phyloP scores from a whole-genome alignment of 805 yeast species.

The Candida qinlingensis region DNA sequence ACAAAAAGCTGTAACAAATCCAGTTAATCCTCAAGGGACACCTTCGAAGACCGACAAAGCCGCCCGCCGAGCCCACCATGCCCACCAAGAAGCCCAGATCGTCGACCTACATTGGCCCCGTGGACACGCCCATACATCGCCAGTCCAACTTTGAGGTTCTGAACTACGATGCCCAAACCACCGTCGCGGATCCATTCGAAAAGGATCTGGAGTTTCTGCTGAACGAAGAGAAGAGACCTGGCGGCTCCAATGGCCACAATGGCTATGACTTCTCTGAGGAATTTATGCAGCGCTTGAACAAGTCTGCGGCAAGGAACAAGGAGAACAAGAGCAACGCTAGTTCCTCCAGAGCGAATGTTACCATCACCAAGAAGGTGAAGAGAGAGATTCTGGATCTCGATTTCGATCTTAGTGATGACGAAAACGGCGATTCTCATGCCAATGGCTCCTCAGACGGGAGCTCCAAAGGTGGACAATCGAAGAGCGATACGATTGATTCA shows the following conservation, averaged over 20 bases:
- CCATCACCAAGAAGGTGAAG: conserved; percentile 8
- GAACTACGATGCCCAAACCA: conserved; percentile 17
- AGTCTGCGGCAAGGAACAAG: too few species aligned
- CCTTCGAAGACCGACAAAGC: too few species aligned
- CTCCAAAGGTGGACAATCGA: background rate
- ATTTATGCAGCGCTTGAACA: too few species aligned
- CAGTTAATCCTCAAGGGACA: too few species aligned
- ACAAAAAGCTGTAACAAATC: too few species aligned
- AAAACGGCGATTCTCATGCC: conserved; percentile 4
- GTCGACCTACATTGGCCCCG: background rate
- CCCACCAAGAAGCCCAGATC: background rate
- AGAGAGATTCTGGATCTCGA: conserved; percentile 19
- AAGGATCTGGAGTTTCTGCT: conserved; percentile 5
- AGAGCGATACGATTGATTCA: background rate
- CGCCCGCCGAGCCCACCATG: background rate
- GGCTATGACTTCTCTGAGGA: too few species aligned
- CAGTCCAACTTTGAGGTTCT: background rate
- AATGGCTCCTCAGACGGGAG: background rate
- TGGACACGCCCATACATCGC: background rate
- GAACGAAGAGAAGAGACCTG: background rate
- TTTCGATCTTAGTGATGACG: conserved; percentile 13
- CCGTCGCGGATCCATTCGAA: conserved; percentile 15
- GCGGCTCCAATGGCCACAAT: too few species aligned
- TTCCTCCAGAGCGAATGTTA: background rate
- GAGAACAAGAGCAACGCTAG: too few species aligned